Evolutionary conservation across 2,329 filamentous ascomycete genomes (phyloP), one percentile per base, ranked within the genome.

Genomic region (Lojkania enalia): DNA sequence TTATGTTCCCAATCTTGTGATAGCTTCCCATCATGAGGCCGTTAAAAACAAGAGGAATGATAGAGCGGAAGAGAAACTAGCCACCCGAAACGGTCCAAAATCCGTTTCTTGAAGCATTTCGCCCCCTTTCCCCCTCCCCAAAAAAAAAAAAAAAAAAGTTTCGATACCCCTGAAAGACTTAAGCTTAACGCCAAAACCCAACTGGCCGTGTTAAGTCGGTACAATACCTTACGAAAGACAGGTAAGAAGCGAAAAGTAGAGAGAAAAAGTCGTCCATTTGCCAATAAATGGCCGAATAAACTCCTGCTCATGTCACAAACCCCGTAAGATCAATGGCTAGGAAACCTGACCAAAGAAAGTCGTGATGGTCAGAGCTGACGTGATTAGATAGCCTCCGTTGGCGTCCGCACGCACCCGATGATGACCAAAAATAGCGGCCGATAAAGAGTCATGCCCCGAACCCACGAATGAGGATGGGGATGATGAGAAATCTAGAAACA

Each of bases 321-420:
- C n/a, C n/a, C n/a, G 23, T 27, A 27, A 27, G 23, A n/a, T n/a
- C n/a, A n/a, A 7, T 27, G 23, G n/a, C 23, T 7, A 27, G n/a
- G n/a, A 27, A 27, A 7, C 23, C 7, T 27, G n/a, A 27, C 23
- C n/a, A n/a, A 27, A n/a, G 39, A 35, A 29, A 36, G 30, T 35
- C 39, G 31, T 42, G 16, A 42, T 29, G 15, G 39, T 35, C 13
- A n/a, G n/a, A n/a, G n/a, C n/a, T n/a, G n/a, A n/a, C n/a, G n/a
- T n/a, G n/a, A n/a, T n/a, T n/a, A n/a, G n/a, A n/a, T n/a, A n/a
- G n/a, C n/a, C n/a, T n/a, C 15, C 19, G 30, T 27, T 27, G 23
- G 23, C 39, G 20, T 35, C 39, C 30, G 19, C 19, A 11, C 18
- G 21, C 13, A 35, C 20, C 31, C 20, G 39, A 20, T 5, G 20